phyloP scores from a whole-genome alignment of 495 filamentous ascomycete species.

The Cercophora scortea region DNA sequence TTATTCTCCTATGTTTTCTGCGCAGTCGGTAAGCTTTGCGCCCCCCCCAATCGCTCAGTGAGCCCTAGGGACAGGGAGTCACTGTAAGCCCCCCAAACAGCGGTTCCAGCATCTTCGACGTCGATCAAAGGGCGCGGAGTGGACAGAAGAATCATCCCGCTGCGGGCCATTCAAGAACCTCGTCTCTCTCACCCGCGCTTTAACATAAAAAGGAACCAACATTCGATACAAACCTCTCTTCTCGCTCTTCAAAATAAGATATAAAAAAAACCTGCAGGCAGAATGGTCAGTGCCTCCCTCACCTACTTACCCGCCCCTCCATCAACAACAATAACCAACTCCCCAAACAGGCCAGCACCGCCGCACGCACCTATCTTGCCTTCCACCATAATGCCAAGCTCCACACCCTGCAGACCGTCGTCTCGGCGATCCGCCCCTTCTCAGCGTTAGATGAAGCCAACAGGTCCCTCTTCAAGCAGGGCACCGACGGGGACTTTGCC shows the following conservation, averaged over 20 bases:
- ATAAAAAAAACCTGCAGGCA: background rate
- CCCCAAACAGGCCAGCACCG: slow-evolving; percentile 7
- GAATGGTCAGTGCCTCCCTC: background rate
- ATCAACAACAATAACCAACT: background rate
- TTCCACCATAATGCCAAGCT: slow-evolving; percentile 50
- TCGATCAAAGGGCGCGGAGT: background rate
- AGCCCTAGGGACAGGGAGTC: no score
- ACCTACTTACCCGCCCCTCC: no score
- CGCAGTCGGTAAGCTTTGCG: no score
- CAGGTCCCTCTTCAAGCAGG: slow-evolving; percentile 42
- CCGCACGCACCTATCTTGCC: slow-evolving; percentile 38
- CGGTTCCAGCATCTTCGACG: background rate
- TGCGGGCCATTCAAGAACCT: no score
- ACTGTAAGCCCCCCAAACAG: background rate
- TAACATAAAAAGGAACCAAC: no score
- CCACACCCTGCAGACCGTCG: slow-evolving; percentile 31
- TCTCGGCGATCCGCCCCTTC: slow-evolving; percentile 39
- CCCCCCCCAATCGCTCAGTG: no score
- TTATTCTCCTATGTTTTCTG: no score
- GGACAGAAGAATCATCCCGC: no score
- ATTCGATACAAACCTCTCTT: no score
- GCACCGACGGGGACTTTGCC: slow-evolving; percentile 14
- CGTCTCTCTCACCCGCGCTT: no score
- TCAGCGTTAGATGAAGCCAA: slow-evolving; percentile 36
- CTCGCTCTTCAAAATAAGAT: no score